Conservation (phyloP, 2,329 filamentous ascomycete genomes). For the Aureobasidium lini region DNA sequence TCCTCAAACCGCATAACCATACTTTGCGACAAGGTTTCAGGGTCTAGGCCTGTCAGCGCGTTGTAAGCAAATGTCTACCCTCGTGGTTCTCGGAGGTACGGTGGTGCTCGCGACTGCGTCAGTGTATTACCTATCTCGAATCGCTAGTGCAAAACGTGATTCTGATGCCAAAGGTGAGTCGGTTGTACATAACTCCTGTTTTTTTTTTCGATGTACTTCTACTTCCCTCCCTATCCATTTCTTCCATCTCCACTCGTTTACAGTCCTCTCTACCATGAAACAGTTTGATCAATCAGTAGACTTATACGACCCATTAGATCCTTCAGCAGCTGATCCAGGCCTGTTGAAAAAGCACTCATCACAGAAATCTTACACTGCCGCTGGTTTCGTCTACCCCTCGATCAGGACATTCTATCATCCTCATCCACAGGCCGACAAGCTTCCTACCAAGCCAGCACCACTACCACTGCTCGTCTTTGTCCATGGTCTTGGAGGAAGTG, state of each 20-base stretch:
- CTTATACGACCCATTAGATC: slow-evolving; percentile 25
- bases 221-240: neutral
- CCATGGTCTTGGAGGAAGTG: slow-evolving; percentile 86
- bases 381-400: slow-evolving; percentile 59
- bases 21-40: slow-evolving; percentile 4
- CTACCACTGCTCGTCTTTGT: slow-evolving; percentile 84
- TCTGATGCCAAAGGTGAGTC: slow-evolving; percentile 5
- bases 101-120: slow-evolving; percentile 4
- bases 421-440: slow-evolving; percentile 74
- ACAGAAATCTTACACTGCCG: slow-evolving; percentile 60
- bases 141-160: slow-evolving; percentile 10
- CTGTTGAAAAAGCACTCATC: slow-evolving; percentile 70
- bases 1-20: neutral
- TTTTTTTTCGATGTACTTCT: neutral
- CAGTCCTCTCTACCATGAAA: neutral
- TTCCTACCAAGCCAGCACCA: slow-evolving; percentile 64
- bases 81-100: slow-evolving; percentile 1
- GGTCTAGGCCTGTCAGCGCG: neutral
- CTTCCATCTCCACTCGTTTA: neutral
- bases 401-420: slow-evolving; percentile 77
- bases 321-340: slow-evolving; percentile 62
- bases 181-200: neutral
- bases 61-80: slow-evolving; percentile 7
- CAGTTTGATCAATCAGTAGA: neutral
- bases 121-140: slow-evolving; percentile 3